A percentile compares a stretch with the other conserved stretches of the same genome.
Evolutionary conservation across 169 alveolate species (phyloP).

Genomic region (Cryptosporidium andersoni): DNA sequence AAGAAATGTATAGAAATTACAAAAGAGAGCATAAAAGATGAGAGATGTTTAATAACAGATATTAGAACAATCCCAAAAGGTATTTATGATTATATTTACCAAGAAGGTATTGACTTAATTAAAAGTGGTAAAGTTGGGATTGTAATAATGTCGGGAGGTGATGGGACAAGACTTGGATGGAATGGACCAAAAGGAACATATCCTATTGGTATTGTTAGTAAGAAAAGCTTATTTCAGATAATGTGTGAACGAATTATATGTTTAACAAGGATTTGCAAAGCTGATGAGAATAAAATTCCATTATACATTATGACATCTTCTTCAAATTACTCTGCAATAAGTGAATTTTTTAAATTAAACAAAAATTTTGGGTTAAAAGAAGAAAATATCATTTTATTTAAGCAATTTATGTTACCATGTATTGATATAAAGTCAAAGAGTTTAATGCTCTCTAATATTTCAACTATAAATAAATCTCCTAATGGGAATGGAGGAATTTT

Average conservation of each 20-base stretch:
- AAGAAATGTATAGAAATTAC: neutral
- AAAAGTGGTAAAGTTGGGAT: slow-evolving; percentile 82
- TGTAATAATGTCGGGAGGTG: slow-evolving; percentile 87
- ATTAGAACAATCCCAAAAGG: slow-evolving; percentile 4
- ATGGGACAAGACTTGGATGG: slow-evolving; percentile 86
- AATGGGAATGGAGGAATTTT: slow-evolving; percentile 90
- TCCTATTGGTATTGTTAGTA: slow-evolving; percentile 79
- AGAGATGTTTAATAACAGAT: slow-evolving; percentile 5
- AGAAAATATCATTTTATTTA: slow-evolving; percentile 79
- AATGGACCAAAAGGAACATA: slow-evolving; percentile 86
- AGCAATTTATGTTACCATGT: slow-evolving; percentile 83
- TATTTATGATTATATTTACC: neutral
- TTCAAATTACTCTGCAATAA: slow-evolving; percentile 74
- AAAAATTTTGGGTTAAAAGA: slow-evolving; percentile 80
- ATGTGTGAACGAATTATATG: slow-evolving; percentile 79
- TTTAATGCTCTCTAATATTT: slow-evolving; percentile 73
- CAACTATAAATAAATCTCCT: slow-evolving; percentile 78
- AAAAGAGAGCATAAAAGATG: neutral
- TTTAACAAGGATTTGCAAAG: slow-evolving; percentile 72
- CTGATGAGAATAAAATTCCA: slow-evolving; percentile 62
- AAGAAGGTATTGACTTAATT: slow-evolving; percentile 76
- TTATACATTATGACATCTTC: slow-evolving; percentile 84
- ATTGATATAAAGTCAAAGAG: slow-evolving; percentile 78
- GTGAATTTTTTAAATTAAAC: slow-evolving; percentile 78
- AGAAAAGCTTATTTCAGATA: slow-evolving; percentile 80